Conservation (phyloP, 805 yeast species). For the Metschnikowia corniflorae region DNA sequence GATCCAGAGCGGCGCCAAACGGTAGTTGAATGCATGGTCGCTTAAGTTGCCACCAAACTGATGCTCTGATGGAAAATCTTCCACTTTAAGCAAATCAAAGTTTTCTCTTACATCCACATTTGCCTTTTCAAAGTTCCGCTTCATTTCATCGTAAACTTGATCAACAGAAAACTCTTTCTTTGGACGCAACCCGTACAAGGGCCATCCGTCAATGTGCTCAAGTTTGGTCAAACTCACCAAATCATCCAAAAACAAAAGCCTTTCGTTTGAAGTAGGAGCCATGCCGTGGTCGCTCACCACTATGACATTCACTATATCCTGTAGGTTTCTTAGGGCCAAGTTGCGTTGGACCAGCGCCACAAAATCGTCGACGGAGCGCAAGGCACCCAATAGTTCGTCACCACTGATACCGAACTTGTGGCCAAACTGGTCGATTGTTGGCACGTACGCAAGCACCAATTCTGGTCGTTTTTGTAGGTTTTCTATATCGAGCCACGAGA, state of each 20-base stretch:
- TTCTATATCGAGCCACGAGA: slow-evolving; percentile 61
- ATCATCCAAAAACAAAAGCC: slow-evolving; percentile 73
- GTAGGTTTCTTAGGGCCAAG: slow-evolving; percentile 52
- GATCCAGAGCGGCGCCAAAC: slow-evolving; percentile 84
- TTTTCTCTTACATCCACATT: slow-evolving; percentile 22
- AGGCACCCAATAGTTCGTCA: slow-evolving; percentile 47
- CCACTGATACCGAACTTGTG: slow-evolving; percentile 72
- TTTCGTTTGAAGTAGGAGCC: slow-evolving; percentile 76
- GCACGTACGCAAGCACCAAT: slow-evolving; percentile 71
- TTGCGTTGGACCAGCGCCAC: slow-evolving; percentile 48
- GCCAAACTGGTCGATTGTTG: slow-evolving; percentile 76
- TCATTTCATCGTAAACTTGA: slow-evolving; percentile 46
- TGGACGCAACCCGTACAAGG: slow-evolving; percentile 76
- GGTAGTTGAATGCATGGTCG: slow-evolving; percentile 43
- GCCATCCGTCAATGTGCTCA: slow-evolving; percentile 78
- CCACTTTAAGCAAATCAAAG: slow-evolving; percentile 49
- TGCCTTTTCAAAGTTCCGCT: slow-evolving; percentile 23
- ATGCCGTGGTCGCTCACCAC: slow-evolving; percentile 91
- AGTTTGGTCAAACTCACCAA: slow-evolving; percentile 51
- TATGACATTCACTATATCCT: slow-evolving; percentile 65
- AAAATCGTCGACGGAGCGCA: slow-evolving; percentile 63
- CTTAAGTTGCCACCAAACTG: slow-evolving; percentile 46
- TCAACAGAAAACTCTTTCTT: slow-evolving; percentile 33
- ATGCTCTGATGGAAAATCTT: slow-evolving; percentile 53
- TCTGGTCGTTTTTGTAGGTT: slow-evolving; percentile 62